phyloP scores from a whole-genome alignment of 108 stramenopile genomes.

The Fistulifera solaris region DNA sequence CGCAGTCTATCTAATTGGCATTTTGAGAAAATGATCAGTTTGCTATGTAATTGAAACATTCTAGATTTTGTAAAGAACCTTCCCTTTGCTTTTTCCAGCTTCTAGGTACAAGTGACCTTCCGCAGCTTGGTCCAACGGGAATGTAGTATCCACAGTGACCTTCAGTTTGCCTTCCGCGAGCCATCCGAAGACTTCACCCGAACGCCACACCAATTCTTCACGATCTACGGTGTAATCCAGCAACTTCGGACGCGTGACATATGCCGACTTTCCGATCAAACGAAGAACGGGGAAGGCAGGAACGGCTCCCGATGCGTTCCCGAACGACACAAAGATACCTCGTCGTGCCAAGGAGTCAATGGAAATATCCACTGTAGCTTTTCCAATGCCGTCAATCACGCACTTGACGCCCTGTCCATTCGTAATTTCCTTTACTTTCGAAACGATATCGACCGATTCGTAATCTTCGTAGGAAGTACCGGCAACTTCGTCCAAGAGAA shows the following conservation, averaged over 20 bases:
- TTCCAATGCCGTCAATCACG: constrained; percentile 81
- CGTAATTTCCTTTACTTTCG: constrained; percentile 59
- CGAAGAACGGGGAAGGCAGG: constrained; percentile 73
- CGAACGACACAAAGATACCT: constrained; percentile 79
- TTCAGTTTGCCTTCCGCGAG: constrained; percentile 59
- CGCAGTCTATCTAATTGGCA: no score
- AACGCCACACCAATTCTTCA: constrained; percentile 56
- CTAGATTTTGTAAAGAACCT: constrained; percentile 59
- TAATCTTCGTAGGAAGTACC: constrained; percentile 66
- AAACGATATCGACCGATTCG: constrained; percentile 58
- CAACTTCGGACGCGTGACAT: constrained; percentile 78
- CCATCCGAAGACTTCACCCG: constrained; percentile 70
- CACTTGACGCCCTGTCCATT: constrained; percentile 60
- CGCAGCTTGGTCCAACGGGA: constrained; percentile 52
- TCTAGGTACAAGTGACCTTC: constrained; percentile 74
- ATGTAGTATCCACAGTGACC: constrained; percentile 54
- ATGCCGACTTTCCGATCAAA: constrained; percentile 64
- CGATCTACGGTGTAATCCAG: constrained; percentile 57
- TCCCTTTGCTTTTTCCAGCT: constrained; percentile 68
- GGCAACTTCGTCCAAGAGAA: constrained; percentile 69
- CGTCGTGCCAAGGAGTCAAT: constrained; percentile 58
- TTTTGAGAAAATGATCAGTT: no score
- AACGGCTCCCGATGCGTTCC: constrained; percentile 82
- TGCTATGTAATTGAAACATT: neutral
- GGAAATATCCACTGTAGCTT: constrained; percentile 70